Evolutionary conservation across 805 yeast species (phyloP), one percentile per base, ranked within the genome.

Genomic region (Cyberlindnera subsufficiens): DNA sequence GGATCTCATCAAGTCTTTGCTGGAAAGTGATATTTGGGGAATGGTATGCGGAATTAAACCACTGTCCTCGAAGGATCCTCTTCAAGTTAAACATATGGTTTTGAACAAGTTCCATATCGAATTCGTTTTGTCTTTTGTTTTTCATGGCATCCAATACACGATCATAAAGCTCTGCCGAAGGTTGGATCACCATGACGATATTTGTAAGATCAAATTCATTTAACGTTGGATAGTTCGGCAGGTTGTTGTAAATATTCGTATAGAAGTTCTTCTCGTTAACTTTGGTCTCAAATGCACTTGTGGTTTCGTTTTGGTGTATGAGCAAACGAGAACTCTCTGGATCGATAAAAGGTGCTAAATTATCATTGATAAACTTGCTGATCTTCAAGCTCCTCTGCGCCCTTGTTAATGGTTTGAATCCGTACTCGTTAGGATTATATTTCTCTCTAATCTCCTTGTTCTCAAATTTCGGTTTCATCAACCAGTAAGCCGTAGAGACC

Each of bases 121-220:
- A 75, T 30, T 76, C 79, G n/a, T 56, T 46, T 1, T 43, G 27
- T 4, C 45, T 31, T 41, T 67, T 63, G 4, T 61, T 44, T 43
- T 48, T 47, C 55, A 58, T 40, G 35, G 60, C 42, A 45, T 58
- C 22, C 10, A 32, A 14, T 3, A 55, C 49, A 31, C 42, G 47
- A 3, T 53, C 42, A 42, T 50, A 66, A 14, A 54, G 32, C n/a
- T 47, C 44, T 6, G 36, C 38, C 2, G 61, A 65, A 3, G 87
- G 87, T 33, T 65, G 68, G n/a, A 80, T 62, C 6, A 81, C 82
- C 81, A 82, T 80, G 6, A 82, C 56, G 47, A 75, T 77, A 35
- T 72, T 68, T 0, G 69, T 64, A 35, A 65, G 53, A 14, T 52
- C 48, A 19, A 60, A 54, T 38, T 60, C 56, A 37, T 67, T 61